Evolutionary conservation across 345 rosid species (phyloP).

Genomic region (Dipteronia dyeriana): DNA sequence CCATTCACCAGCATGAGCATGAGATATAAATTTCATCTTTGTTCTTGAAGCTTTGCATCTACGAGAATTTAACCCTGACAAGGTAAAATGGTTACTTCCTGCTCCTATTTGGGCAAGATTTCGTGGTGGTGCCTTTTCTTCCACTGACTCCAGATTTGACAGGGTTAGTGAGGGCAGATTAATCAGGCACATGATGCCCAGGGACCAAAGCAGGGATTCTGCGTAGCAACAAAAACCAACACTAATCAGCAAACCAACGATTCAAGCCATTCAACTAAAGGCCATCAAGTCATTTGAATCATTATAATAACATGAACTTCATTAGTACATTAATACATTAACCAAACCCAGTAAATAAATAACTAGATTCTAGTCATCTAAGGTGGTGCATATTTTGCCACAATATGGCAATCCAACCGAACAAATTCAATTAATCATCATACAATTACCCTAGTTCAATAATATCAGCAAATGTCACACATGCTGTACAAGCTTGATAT

Average conservation of each 20-base stretch:
- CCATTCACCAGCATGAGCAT: not conserved
- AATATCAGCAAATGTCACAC: not conserved
- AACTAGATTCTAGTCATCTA: not conserved
- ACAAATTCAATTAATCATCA: not conserved
- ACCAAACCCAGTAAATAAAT: not conserved
- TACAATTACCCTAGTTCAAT: not conserved
- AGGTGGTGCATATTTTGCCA: not conserved
- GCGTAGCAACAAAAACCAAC: slow-evolving; percentile 25
- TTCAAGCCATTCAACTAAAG: not conserved
- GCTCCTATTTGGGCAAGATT: slow-evolving; percentile 50
- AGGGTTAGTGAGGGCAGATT: slow-evolving; percentile 37
- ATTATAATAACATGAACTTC: not conserved
- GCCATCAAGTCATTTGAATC: not conserved
- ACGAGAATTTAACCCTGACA: slow-evolving; percentile 27
- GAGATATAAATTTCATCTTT: slow-evolving; percentile 44
- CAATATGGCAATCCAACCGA: not conserved
- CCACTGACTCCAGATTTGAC: slow-evolving; percentile 41
- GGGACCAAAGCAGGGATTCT: slow-evolving; percentile 99
- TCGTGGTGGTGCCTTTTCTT: slow-evolving; percentile 38
- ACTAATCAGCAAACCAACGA: slow-evolving; percentile 11
- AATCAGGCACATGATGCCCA: slow-evolving; percentile 79
- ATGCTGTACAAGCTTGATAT: not conserved
- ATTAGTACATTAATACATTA: not conserved
- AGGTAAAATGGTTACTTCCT: slow-evolving; percentile 39
- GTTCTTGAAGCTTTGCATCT: slow-evolving; percentile 76